phyloP scores from a whole-genome alignment of 2,329 filamentous ascomycete species.

The Drechslera avenae region DNA sequence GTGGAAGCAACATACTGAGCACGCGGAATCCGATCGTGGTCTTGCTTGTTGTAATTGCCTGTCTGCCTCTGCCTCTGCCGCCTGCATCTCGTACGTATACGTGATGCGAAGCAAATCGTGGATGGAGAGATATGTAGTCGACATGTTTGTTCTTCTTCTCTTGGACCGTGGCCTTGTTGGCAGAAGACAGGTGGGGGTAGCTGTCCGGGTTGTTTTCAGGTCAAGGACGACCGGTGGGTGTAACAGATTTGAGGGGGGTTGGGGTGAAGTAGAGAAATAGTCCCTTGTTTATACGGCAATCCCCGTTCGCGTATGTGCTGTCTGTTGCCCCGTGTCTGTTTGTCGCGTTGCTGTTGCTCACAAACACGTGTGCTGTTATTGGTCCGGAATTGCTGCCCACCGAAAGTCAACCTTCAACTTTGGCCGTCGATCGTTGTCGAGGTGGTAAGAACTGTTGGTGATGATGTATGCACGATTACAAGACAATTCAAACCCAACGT shows the following conservation, averaged over 20 bases:
- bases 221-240: too few species aligned
- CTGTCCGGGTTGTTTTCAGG: too few species aligned
- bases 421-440: too few species aligned
- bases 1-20: constrained; percentile 27
- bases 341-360: constrained; percentile 23
- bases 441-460: too few species aligned
- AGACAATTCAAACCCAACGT: too few species aligned
- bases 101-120: constrained; percentile 44
- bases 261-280: too few species aligned
- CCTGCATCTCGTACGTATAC: constrained; percentile 40
- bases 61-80: constrained; percentile 23
- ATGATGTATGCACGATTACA: too few species aligned
- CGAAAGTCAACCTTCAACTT: too few species aligned
- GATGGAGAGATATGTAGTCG: constrained; percentile 38
- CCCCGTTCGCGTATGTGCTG: not conserved
- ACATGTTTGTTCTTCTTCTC: constrained; percentile 27
- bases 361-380: constrained; percentile 28
- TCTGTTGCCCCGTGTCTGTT: constrained; percentile 9
- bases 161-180: constrained; percentile 4
- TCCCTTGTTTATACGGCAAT: not conserved
- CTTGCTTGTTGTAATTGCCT: constrained; percentile 2
- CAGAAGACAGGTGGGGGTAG: not conserved
- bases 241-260: too few species aligned
- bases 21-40: constrained; percentile 28
- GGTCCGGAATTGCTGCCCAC: constrained; percentile 7